Evolutionary conservation across 2,329 filamentous ascomycete species (phyloP).

Genomic region (Phaeosphaeria sp.): DNA sequence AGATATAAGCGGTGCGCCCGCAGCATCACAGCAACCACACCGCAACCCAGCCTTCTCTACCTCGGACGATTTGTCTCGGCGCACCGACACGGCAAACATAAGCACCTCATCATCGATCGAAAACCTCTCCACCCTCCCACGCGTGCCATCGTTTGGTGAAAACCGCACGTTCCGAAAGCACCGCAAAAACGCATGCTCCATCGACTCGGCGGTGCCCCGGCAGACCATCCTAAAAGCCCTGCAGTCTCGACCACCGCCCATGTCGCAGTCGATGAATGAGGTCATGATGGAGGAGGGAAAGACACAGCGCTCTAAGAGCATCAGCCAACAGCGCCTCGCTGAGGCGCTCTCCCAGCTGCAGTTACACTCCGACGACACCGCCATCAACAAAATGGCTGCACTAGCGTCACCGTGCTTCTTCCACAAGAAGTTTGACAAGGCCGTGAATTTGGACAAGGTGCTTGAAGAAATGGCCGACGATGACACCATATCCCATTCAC

Average conservation of each 20-base stretch:
- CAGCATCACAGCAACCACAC: constrained; percentile 19
- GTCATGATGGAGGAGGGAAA: constrained; percentile 57
- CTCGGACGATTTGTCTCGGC: constrained; percentile 36
- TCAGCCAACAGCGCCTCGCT: constrained; percentile 65
- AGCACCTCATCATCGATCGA: constrained; percentile 45
- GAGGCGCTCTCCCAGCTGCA: constrained; percentile 62
- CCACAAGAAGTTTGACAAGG: constrained; percentile 95
- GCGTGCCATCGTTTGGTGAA: constrained; percentile 46
- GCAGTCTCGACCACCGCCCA: constrained; percentile 64
- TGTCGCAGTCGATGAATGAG: constrained; percentile 67
- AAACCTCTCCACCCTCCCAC: constrained; percentile 42
- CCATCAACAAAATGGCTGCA: constrained; percentile 62
- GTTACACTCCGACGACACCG: constrained; percentile 51
- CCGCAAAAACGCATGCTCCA: constrained; percentile 57
- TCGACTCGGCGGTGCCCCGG: constrained; percentile 70
- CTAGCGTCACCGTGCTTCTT: constrained; percentile 96
- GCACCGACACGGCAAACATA: constrained; percentile 25
- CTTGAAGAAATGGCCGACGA: constrained; percentile 93
- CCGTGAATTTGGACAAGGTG: constrained; percentile 92
- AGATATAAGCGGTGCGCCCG: constrained; percentile 37
- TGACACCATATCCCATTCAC: constrained; percentile 90
- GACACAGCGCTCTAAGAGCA: constrained; percentile 36
- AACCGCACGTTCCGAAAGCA: constrained; percentile 44
- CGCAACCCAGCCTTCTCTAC: constrained; percentile 23
- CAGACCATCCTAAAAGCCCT: constrained; percentile 86